Conservation (phyloP, 2,329 filamentous ascomycete genomes). For the Aspergillus neotritici region DNA sequence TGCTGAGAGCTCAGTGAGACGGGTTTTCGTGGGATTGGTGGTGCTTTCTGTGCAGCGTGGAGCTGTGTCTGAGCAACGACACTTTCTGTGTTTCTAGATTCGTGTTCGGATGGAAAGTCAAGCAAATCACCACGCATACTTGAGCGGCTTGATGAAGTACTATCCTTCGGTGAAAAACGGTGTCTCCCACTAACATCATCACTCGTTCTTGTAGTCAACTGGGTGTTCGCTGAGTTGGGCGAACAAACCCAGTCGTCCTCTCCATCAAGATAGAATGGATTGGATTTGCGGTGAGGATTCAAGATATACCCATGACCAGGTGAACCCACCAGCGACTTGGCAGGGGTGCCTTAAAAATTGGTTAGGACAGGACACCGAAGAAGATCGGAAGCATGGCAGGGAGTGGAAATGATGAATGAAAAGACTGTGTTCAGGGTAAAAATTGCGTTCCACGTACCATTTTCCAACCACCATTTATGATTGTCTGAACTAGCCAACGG, state of each 20-base stretch:
- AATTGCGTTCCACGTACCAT: constrained; percentile 39
- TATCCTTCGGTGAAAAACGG: constrained; percentile 19
- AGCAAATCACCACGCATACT: too few relatives aligned
- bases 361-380: constrained; percentile 7
- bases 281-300: constrained; percentile 69
- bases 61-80: too few relatives aligned
- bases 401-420: neutral
- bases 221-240: constrained; percentile 8
- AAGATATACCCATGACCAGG: constrained; percentile 59
- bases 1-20: constrained; percentile 31
- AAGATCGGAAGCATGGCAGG: neutral
- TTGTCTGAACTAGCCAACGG: constrained; percentile 59
- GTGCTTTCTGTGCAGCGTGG: constrained; percentile 27
- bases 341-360: constrained; percentile 57
- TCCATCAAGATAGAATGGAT: constrained; percentile 69
- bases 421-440: neutral
- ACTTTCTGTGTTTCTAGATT: too few relatives aligned
- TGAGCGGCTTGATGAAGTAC: neutral
- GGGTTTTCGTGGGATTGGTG: constrained; percentile 60
- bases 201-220: constrained; percentile 6
- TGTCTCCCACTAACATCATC: constrained; percentile 14
- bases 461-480: constrained; percentile 61
- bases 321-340: constrained; percentile 64
- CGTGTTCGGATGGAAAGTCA: too few relatives aligned
- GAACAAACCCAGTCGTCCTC: constrained; percentile 75